Conservation (phyloP, 192 early-diverging fungal species). For the Thamnidium elegans region DNA sequence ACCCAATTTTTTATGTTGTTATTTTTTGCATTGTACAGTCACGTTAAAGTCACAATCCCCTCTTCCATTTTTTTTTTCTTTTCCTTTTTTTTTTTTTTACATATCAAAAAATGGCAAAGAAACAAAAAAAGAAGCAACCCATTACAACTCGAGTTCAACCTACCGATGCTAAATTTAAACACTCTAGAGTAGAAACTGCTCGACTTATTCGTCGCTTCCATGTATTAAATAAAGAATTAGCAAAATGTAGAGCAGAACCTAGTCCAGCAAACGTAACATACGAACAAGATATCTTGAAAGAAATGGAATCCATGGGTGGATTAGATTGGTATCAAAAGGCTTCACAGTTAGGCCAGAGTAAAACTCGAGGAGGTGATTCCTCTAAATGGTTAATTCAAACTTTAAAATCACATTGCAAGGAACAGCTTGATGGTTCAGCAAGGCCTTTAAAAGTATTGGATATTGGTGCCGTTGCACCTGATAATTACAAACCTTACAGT, state of each 20-base stretch:
- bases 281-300: conserved; percentile 37
- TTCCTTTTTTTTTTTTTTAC: background rate
- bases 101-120: conserved; percentile 6
- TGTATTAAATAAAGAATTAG: conserved; percentile 74
- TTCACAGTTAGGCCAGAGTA: conserved; percentile 76
- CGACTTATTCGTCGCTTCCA: conserved; percentile 76
- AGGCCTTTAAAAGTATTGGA: conserved; percentile 66
- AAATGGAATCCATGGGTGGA: conserved; percentile 76
- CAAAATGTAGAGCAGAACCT: conserved; percentile 41
- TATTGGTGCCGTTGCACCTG: conserved; percentile 77
- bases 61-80: no score
- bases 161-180: conserved; percentile 40
- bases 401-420: conserved; percentile 32
- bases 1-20: no score
- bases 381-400: conserved; percentile 76
- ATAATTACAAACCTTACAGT: conserved; percentile 67
- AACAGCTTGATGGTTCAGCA: background rate
- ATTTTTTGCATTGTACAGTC: no score
- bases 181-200: conserved; percentile 60
- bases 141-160: conserved; percentile 6
- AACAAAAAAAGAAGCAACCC: conserved; percentile 18
- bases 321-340: conserved; percentile 88
- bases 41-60: no score
- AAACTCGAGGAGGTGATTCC: conserved; percentile 76
- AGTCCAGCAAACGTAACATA: conserved; percentile 18